Evolutionary conservation across 768 basidiomycete genomes (phyloP).

Genomic region (Glaciozyma martinii): DNA sequence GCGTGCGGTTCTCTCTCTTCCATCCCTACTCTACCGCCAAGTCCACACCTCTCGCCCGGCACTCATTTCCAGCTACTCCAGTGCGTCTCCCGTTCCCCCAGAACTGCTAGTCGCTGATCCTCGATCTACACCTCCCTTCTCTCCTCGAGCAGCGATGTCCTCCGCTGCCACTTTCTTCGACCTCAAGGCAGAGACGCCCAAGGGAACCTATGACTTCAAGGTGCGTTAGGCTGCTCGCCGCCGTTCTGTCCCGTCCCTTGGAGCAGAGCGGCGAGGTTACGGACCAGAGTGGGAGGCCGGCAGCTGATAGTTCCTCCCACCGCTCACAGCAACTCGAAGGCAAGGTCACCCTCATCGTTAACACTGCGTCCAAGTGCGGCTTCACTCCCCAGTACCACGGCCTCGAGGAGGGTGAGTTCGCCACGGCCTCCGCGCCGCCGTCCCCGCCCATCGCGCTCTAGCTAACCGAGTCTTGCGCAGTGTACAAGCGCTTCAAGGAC

Average conservation of each 20-base stretch:
- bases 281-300: too few relatives aligned
- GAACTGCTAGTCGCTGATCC: too few relatives aligned
- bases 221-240: not conserved
- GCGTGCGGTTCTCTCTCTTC: too few relatives aligned
- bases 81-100: too few relatives aligned
- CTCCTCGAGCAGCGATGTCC: conserved; percentile 1
- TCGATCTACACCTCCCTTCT: not conserved
- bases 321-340: conserved; percentile 33
- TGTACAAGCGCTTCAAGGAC: conserved; percentile 69
- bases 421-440: not conserved
- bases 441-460: too few relatives aligned
- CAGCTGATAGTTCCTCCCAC: not conserved
- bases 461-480: not conserved
- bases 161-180: conserved; percentile 24
- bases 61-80: too few relatives aligned
- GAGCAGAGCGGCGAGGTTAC: too few relatives aligned
- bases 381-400: conserved; percentile 45
- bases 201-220: conserved; percentile 15
- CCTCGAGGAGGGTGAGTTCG: conserved; percentile 53
- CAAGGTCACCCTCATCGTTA: conserved; percentile 41
- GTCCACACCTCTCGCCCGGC: too few relatives aligned
- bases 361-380: conserved; percentile 41
- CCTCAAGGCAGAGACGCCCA: conserved; percentile 23
- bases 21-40: too few relatives aligned
- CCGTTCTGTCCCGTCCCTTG: too few relatives aligned